A percentile compares a stretch with the other conserved stretches of the same genome.
These are phyloP conservation scores for Vairimorpha necatrix DNA, from an alignment of 371 early-diverging fungal species.

Conservation along the genomic window DNA sequence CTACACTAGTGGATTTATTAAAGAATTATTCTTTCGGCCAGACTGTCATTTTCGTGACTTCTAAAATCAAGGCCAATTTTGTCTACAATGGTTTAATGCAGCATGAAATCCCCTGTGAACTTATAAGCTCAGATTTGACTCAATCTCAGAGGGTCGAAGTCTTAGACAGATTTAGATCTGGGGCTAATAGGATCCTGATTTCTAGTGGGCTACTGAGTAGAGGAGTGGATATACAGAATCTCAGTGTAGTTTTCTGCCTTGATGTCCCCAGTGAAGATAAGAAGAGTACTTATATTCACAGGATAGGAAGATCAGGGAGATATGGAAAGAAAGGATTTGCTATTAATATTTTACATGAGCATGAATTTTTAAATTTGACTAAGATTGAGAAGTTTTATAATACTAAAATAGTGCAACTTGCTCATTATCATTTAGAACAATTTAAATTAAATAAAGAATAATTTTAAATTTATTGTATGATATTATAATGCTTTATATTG, in stretches of 20 bases:
- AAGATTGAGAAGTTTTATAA: slow-evolving; percentile 93
- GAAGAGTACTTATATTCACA: slow-evolving; percentile 92
- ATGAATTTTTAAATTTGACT: slow-evolving; percentile 81
- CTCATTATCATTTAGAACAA: slow-evolving; percentile 67
- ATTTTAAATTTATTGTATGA: neutral
- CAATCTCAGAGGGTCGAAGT: slow-evolving; percentile 88
- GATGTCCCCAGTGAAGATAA: slow-evolving; percentile 89
- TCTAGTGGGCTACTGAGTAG: slow-evolving; percentile 94
- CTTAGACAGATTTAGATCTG: slow-evolving; percentile 81
- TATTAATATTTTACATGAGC: slow-evolving; percentile 88
- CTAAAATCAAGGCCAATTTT: slow-evolving; percentile 89
- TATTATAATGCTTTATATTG: too few relatives aligned
- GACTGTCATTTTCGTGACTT: slow-evolving; percentile 97
- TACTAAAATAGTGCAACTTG: slow-evolving; percentile 89
- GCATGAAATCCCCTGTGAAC: slow-evolving; percentile 84
- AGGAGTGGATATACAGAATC: slow-evolving; percentile 98
- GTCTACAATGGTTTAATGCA: slow-evolving; percentile 83
- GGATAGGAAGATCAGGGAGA: slow-evolving; percentile 95
- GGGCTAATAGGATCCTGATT: slow-evolving; percentile 85
- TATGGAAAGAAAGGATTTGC: slow-evolving; percentile 94
- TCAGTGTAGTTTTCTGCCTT: slow-evolving; percentile 93
- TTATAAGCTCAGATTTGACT: slow-evolving; percentile 96
- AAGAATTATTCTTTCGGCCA: slow-evolving; percentile 88
- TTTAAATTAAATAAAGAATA: neutral
- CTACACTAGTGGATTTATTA: slow-evolving; percentile 76